Conservation (phyloP, 352 stramenopile genomes). For the Pelagophyceae sp. region DNA sequence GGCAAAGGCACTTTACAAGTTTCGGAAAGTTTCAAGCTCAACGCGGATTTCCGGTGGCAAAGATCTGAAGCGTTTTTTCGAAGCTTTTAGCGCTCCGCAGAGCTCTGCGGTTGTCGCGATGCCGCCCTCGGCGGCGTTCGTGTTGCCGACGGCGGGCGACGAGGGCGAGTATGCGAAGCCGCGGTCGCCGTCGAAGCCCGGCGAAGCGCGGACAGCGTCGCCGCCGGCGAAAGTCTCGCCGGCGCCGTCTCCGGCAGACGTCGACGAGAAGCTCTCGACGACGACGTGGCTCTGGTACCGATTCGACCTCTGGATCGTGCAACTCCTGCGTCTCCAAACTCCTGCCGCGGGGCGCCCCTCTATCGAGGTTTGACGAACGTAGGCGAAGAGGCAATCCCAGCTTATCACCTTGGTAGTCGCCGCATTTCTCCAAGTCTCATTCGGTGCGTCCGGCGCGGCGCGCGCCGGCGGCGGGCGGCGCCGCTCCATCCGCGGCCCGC, state of each 20-base stretch:
- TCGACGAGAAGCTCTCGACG: not conserved
- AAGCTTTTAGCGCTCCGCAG: no score
- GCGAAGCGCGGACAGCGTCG: no score
- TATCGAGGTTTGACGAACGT: not conserved
- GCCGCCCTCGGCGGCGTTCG: not conserved
- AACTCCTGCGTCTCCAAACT: not conserved
- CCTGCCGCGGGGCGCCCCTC: not conserved
- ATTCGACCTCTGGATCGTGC: not conserved
- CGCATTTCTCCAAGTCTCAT: not conserved
- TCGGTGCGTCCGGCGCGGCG: not conserved
- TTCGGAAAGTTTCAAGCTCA: no score
- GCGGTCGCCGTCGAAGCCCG: no score
- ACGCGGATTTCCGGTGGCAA: no score
- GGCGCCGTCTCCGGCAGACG: not conserved
- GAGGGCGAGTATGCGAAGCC: no score
- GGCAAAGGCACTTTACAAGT: no score
- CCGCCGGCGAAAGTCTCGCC: not conserved
- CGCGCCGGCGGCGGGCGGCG: no score
- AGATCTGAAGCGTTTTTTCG: no score
- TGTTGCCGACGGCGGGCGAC: not conserved
- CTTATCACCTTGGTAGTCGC: not conserved
- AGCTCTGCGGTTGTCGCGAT: no score
- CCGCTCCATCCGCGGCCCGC: no score
- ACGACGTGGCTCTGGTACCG: not conserved
- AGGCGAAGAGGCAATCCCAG: not conserved